Percentiles rank a stretch among this genome's conserved stretches.
Evolutionary conservation across 2,329 filamentous ascomycete species (phyloP).

Genomic region (Orbilia ellipsospora): DNA sequence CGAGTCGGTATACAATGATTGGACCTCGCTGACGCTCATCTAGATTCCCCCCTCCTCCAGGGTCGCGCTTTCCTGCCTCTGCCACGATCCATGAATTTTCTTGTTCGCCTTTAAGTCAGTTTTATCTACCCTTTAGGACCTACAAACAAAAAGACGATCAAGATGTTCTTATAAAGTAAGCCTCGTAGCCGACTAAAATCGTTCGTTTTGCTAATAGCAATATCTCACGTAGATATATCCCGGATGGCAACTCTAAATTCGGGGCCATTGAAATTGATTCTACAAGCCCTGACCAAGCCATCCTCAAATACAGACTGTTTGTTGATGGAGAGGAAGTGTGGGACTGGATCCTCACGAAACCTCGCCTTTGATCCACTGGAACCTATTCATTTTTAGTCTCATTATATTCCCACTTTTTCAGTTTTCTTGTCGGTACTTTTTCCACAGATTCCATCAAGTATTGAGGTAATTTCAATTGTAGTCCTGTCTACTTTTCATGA

Average conservation of each 20-base stretch:
- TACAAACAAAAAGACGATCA: conserved; percentile 84
- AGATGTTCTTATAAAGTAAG: conserved; percentile 85
- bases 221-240: conserved; percentile 72
- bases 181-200: conserved; percentile 56
- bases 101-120: conserved; percentile 90
- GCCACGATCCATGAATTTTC: conserved; percentile 88
- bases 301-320: conserved; percentile 82
- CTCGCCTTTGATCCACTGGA: conserved; percentile 8
- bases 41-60: conserved; percentile 71
- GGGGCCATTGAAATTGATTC: conserved; percentile 82
- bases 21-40: conserved; percentile 12
- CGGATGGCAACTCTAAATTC: conserved; percentile 89
- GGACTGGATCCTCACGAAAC: conserved; percentile 70
- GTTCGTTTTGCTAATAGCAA: conserved; percentile 43
- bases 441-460: too few species aligned
- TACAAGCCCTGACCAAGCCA: conserved; percentile 73
- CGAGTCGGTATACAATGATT: conserved; percentile 49
- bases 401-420: too few species aligned
- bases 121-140: conserved; percentile 85
- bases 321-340: conserved; percentile 77
- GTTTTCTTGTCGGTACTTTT: too few species aligned
- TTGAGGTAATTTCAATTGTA: too few species aligned
- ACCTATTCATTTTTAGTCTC: background rate
- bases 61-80: conserved; percentile 72
- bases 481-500: too few species aligned